These are phyloP conservation scores for Ascochyta koolunga DNA, from an alignment of 2,329 filamentous ascomycete genomes.

Conservation along the genomic window DNA sequence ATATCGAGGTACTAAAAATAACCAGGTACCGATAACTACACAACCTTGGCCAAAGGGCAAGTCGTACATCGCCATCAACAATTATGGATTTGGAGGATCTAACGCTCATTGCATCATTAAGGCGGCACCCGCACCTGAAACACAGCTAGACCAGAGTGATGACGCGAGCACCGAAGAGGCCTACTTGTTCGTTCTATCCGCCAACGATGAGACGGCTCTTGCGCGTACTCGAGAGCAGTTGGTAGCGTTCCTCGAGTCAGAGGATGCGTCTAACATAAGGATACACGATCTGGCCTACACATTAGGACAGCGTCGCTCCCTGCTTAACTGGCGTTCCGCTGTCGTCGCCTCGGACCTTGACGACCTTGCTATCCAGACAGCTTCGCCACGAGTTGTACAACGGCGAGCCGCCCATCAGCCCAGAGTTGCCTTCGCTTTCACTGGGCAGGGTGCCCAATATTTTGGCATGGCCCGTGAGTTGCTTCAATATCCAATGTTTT, in stretches of 20 bases:
- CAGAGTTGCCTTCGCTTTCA: not conserved
- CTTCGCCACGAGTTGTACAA: not conserved
- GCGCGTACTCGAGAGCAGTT: not conserved
- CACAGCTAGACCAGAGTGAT: not conserved
- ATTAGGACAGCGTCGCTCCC: not conserved
- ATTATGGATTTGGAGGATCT: slow-evolving; percentile 18
- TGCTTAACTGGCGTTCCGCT: not conserved
- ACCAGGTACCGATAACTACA: not conserved
- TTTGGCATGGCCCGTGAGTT: not conserved
- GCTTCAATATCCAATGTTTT: not conserved
- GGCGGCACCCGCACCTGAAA: not conserved
- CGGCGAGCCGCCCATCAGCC: not conserved
- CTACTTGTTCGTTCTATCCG: not conserved
- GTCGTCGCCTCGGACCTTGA: not conserved
- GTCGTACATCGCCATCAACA: slow-evolving; percentile 12
- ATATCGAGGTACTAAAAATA: not conserved
- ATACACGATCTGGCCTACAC: not conserved
- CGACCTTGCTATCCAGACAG: not conserved
- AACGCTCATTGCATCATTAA: slow-evolving; percentile 17
- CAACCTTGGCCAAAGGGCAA: slow-evolving; percentile 12
- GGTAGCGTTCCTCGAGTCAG: not conserved
- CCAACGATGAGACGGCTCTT: not conserved
- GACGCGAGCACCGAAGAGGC: not conserved
- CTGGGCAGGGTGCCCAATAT: not conserved
- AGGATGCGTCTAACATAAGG: not conserved